Evolutionary conservation across 1,284 basidiomycete genomes (phyloP).

Genomic region (Fomitopsis palustris): DNA sequence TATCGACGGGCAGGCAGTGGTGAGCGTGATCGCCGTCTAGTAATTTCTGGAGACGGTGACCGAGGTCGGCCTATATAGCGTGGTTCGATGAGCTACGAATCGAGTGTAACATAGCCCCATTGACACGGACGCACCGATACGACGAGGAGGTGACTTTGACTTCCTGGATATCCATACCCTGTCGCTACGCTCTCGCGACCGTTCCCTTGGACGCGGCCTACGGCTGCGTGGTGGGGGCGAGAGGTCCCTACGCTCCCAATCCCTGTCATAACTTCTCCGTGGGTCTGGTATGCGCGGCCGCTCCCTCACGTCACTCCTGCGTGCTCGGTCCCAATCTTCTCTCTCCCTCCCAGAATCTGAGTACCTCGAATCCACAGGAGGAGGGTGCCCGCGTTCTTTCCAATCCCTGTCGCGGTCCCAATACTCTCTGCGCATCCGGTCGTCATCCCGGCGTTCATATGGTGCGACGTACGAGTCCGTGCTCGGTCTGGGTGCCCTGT

Average conservation of each 20-base stretch:
- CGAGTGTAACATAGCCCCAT: background rate
- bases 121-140: conserved; percentile 21
- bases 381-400: conserved; percentile 20
- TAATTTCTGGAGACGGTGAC: conserved; percentile 4
- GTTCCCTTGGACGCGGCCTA: conserved; percentile 15
- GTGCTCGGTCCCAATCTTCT: conserved; percentile 15
- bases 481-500: conserved; percentile 16
- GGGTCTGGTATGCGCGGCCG: conserved; percentile 12
- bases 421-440: conserved; percentile 15
- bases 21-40: conserved; percentile 18
- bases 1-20: conserved; percentile 8
- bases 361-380: conserved; percentile 9
- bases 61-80: background rate
- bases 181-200: conserved; percentile 18
- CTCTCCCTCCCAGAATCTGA: conserved; percentile 7
- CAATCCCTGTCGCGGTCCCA: conserved; percentile 17
- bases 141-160: conserved; percentile 28
- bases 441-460: conserved; percentile 22
- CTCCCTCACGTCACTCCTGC: conserved; percentile 5
- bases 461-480: conserved; percentile 15
- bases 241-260: conserved; percentile 7
- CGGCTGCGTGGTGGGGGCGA: conserved; percentile 13
- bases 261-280: conserved; percentile 15
- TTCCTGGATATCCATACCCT: conserved; percentile 20
- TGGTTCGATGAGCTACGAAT: background rate